A percentile compares a stretch with the other conserved stretches of the same genome.
These are phyloP conservation scores for Hermanozyma aechmeae DNA, from an alignment of 805 yeast species.

Conservation along the genomic window DNA sequence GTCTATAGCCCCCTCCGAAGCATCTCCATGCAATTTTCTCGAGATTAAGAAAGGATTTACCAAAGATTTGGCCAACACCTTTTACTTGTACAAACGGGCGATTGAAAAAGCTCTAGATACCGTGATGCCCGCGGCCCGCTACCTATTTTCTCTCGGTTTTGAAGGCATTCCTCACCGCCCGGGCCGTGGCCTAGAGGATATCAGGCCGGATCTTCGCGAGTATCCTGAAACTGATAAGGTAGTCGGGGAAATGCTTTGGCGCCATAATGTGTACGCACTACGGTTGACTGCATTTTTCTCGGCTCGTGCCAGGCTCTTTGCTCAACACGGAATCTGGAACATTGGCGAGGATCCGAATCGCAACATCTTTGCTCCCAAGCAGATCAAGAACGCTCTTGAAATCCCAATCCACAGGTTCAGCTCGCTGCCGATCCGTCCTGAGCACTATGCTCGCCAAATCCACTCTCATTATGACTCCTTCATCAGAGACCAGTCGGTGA, in stretches of 20 bases:
- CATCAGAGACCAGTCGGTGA: constrained; percentile 1
- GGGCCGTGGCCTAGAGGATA: too few species aligned
- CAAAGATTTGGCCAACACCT: constrained; percentile 10
- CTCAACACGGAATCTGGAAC: constrained; percentile 10
- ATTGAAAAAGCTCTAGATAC: constrained; percentile 15
- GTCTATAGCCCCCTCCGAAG: constrained; percentile 11
- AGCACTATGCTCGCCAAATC: constrained; percentile 5
- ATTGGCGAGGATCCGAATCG: constrained; percentile 6
- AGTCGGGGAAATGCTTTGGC: constrained; percentile 12
- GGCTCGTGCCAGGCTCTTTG: constrained; percentile 11
- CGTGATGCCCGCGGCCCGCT: constrained; percentile 13
- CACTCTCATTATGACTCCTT: constrained; percentile 1
- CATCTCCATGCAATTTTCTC: constrained; percentile 3
- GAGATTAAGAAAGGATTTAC: constrained; percentile 1
- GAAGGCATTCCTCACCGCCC: too few species aligned
- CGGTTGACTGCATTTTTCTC: constrained; percentile 16
- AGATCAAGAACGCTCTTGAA: constrained; percentile 6
- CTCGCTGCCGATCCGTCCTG: constrained; percentile 4
- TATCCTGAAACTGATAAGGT: too few species aligned
- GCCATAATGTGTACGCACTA: constrained; percentile 17
- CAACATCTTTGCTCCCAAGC: constrained; percentile 8
- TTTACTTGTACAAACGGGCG: constrained; percentile 14
- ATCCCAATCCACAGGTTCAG: constrained; percentile 3
- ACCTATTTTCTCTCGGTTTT: constrained; percentile 14
- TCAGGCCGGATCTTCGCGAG: too few species aligned